phyloP scores from a whole-genome alignment of 768 basidiomycete species.

The Podaxis sp. region DNA sequence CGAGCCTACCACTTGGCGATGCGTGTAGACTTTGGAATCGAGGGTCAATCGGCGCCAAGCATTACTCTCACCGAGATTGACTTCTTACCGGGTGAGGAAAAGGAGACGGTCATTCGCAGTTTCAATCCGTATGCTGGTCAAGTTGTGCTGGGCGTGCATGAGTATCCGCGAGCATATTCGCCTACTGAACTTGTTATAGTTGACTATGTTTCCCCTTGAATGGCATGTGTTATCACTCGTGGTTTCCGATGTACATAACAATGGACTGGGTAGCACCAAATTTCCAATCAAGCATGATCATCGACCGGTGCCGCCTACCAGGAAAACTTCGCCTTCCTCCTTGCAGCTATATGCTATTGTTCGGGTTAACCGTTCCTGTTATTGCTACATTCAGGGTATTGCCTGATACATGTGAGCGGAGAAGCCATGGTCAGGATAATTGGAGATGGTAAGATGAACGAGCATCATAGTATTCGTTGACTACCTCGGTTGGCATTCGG shows the following conservation, averaged over 20 bases:
- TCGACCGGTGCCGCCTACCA: too few species aligned
- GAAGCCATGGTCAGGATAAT: too few species aligned
- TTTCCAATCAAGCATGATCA: too few species aligned
- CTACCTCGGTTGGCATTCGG: too few species aligned
- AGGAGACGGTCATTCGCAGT: not conserved
- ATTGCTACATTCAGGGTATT: too few species aligned
- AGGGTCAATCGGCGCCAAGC: not conserved
- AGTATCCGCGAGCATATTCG: not conserved
- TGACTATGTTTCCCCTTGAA: not conserved
- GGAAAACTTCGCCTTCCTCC: too few species aligned
- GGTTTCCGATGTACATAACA: not conserved
- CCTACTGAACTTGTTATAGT: not conserved
- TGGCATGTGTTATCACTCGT: not conserved
- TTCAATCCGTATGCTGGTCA: conserved; percentile 12
- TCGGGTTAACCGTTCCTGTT: too few species aligned
- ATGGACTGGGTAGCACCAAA: too few species aligned
- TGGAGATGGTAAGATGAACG: too few species aligned
- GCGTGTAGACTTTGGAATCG: not conserved
- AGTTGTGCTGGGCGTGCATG: not conserved
- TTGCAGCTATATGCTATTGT: too few species aligned
- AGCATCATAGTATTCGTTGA: too few species aligned
- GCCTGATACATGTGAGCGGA: too few species aligned
- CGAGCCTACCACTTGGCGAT: not conserved
- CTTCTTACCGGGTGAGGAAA: not conserved
- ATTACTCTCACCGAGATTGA: not conserved